Base-by-base conservation (phyloP, 306 rosid genomes). In the Prunus mira region DNA sequence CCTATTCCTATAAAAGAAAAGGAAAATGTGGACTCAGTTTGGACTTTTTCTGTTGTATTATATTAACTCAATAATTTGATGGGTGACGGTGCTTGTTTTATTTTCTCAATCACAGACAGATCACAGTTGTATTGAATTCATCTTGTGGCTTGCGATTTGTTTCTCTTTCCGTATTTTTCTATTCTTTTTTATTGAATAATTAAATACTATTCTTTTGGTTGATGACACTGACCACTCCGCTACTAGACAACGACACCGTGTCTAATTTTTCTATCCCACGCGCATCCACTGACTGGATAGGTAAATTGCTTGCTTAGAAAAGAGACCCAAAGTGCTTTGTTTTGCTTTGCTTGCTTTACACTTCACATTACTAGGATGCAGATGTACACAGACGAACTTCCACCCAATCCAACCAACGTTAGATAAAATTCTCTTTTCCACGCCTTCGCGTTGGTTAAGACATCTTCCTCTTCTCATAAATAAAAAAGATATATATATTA, bases 181-280 rank as follows among this genome's bases (percentile, higher is more conserved):
- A 17, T 17, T 11, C 14, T 69, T 69, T 49, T 25, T 15, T 25
- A 12, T 28, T 32, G 6, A 32, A 3, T 17, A 12, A 70, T 4
- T 8, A 65, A 30, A 34, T 34, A 32, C 38, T 10, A 52, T 73
- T 65, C 66, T 77, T 79, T 87, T 50, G 89, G 87, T 89, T 46
- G 45, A 65, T 62, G 90, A 87, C 78, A 74, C 8, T 79, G 91
- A 84, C 88, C 69, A 41, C 56, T 64, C 85, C 66, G 41, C 88
- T 9, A 67, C 77, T 76, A 25, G 85, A 89, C 75, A 80, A 3
- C 43, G 91, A 91, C 87, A 81, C 15, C 38, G 79, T 76, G 87
- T 79, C 90, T 69, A 64, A 67, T 64, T 76, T 61, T 6, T 7
- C 5, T 30, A 8, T 3, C 43, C 12, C 46, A 63, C 22, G 67